Base-by-base conservation (phyloP, 2,329 filamentous ascomycete genomes). In the Cordyceps fumosorosea region DNA sequence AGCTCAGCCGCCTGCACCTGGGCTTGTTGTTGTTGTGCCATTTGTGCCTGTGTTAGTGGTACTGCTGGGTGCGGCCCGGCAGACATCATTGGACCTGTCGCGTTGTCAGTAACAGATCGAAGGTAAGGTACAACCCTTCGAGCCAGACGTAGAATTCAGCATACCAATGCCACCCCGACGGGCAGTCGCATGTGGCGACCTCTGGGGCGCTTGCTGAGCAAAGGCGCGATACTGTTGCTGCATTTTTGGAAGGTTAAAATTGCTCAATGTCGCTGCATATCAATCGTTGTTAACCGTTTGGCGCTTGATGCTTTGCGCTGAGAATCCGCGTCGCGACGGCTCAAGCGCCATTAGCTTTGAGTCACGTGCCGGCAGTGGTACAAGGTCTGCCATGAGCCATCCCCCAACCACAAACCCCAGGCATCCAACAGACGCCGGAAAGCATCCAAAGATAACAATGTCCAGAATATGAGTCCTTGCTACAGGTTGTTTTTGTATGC, bases 1-100 rank as follows among this genome's bases (percentile, higher is more conserved):
- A 85, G 81, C 72, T 90, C 88, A 67, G 80, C 82, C 51, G 85
- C 84, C 66, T 76, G 79, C 26, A 77, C 78, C 63, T 80, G 78
- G 44, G 77, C 75, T 64, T 81, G 80, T 65, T 84, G 81, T 65
- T 84, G 80, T 66, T 77, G 75, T 37, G 73, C 75, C 63, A 82
- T 75, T 68, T 85, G 81, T n/a, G 80, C 78, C 66, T 80, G 80
- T 54, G 81, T 84, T 64, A 84, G 72, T 45, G 80, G 78, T 48
- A 80, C 76, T 44, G 78, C 76, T 57, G 77, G 79, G 67, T 83
- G 81, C 64, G 80, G 78, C 51, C 78, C 79, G 53, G 79, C 75
- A 59, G 80, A 80, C 79, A 84, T 83, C 78, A 84, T 84, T 64
- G 81, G 81, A 34, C 81, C 81, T 83, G 67, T 59, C 60, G 56